Percentiles rank a stretch among this genome's conserved stretches.
Conservation (phyloP, 2,329 filamentous ascomycete genomes). For the Stemphylium beticola region DNA sequence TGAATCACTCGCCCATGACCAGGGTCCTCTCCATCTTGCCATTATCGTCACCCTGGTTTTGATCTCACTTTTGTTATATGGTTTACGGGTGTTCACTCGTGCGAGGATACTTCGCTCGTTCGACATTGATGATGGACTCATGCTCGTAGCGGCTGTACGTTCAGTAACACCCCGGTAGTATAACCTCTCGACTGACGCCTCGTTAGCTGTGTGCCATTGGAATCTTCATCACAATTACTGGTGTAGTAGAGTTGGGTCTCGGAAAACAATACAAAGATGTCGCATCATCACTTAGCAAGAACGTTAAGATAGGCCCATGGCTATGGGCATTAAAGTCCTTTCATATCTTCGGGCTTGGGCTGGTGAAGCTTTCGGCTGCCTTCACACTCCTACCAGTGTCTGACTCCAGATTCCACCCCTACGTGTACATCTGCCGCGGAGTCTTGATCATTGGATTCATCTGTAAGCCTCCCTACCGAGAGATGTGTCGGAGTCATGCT, state of each 20-base stretch:
- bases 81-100: conserved; percentile 55
- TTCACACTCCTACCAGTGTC: conserved; percentile 54
- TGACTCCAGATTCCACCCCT: conserved; percentile 44
- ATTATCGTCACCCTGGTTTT: conserved; percentile 51
- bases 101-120: conserved; percentile 54
- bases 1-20: conserved; percentile 35
- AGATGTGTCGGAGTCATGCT: neutral
- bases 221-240: conserved; percentile 12
- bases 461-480: conserved; percentile 37
- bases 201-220: conserved; percentile 6
- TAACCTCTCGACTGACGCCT: neutral
- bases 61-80: conserved; percentile 50
- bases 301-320: conserved; percentile 7
- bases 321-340: conserved; percentile 31
- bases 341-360: conserved; percentile 52
- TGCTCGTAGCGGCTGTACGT: conserved; percentile 49
- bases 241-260: conserved; percentile 41
- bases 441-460: conserved; percentile 48
- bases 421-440: conserved; percentile 26
- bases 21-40: conserved; percentile 45
- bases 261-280: conserved; percentile 48
- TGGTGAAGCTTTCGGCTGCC: conserved; percentile 56
- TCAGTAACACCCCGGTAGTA: neutral
- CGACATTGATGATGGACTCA: conserved; percentile 58
- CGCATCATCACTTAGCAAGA: neutral